Conservation (phyloP, 306 rosid genomes). For the Chamaecrista fasciculata region DNA sequence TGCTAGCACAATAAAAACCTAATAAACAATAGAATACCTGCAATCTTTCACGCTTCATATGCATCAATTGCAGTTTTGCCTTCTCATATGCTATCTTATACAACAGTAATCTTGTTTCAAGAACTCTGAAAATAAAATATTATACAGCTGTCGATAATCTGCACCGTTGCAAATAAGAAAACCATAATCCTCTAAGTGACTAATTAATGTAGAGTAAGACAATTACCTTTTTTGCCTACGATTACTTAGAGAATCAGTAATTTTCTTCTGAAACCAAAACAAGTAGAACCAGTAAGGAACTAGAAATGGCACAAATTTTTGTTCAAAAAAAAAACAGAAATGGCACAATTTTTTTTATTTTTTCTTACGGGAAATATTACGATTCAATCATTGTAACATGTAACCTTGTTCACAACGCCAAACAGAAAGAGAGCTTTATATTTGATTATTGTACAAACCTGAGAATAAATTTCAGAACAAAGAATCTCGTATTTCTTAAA, state of each 20-base stretch:
- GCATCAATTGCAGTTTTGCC: conserved; percentile 67
- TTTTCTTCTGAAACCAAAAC: conserved; percentile 41
- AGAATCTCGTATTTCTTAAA: conserved; percentile 57
- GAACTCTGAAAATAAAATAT: conserved; percentile 51
- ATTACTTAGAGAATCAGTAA: conserved; percentile 29
- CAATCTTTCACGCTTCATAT: conserved; percentile 52
- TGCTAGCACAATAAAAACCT: conserved; percentile 19
- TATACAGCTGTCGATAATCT: conserved; percentile 24
- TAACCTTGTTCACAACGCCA: conserved; percentile 18
- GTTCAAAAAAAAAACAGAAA: no score
- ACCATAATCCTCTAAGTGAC: conserved; percentile 18
- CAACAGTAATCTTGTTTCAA: conserved; percentile 55
- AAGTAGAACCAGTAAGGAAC: conserved; percentile 38
- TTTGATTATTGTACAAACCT: conserved; percentile 55
- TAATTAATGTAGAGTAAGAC: conserved; percentile 14
- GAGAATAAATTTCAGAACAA: conserved; percentile 63
- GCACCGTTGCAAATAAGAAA: conserved; percentile 9
- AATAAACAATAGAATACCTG: conserved; percentile 51
- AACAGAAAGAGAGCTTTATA: conserved; percentile 12
- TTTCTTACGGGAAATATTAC: conserved; percentile 23
- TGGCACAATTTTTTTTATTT: conserved; percentile 8
- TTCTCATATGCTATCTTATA: conserved; percentile 55
- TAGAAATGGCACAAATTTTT: neutral
- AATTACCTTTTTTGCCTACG: conserved; percentile 61
- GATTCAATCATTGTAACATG: conserved; percentile 16